Evolutionary conservation across 2,329 filamentous ascomycete genomes (phyloP).

Genomic region (Aaosphaeria arxii): DNA sequence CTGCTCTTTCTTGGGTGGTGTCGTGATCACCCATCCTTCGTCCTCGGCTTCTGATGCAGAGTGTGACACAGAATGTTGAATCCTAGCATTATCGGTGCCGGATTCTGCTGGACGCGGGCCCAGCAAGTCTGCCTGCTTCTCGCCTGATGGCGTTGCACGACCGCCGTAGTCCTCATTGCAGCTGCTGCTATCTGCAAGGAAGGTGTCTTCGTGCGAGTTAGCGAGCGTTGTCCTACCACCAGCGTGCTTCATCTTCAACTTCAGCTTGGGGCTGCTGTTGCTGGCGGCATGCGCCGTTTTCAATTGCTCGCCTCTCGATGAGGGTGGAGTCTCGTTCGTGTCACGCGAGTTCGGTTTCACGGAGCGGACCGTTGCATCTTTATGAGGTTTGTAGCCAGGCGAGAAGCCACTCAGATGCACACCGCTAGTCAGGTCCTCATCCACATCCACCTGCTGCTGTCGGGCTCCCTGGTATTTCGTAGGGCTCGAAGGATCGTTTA

Average conservation of each 20-base stretch:
- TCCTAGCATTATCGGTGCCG: not conserved
- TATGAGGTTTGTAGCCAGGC: constrained; percentile 70
- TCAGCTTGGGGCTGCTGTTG: constrained; percentile 35
- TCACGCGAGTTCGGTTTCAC: constrained; percentile 50
- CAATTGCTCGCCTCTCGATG: constrained; percentile 24
- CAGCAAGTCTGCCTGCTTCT: constrained; percentile 19
- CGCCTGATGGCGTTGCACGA: constrained; percentile 25
- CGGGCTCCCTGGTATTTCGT: constrained; percentile 23
- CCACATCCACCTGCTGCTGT: constrained; percentile 22
- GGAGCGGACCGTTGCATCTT: constrained; percentile 68
- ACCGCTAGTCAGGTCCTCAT: constrained; percentile 22
- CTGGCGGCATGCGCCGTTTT: constrained; percentile 18
- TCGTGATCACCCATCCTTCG: constrained; percentile 36
- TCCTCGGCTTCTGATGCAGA: constrained; percentile 36
- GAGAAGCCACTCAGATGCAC: constrained; percentile 63
- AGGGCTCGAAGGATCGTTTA: constrained; percentile 41
- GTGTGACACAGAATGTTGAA: constrained; percentile 8
- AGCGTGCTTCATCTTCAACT: constrained; percentile 37
- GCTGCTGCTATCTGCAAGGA: constrained; percentile 52
- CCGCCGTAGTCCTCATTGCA: constrained; percentile 48
- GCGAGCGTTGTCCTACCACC: constrained; percentile 18
- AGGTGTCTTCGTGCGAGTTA: constrained; percentile 43
- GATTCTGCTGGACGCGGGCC: constrained; percentile 18
- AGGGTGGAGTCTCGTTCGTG: constrained; percentile 18
- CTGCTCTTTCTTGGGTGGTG: constrained; percentile 1